Percentiles rank a stretch among this genome's conserved stretches.
These are phyloP conservation scores for Psilocybe tampanensis DNA, from an alignment of 768 basidiomycete species.

Conservation along the genomic window DNA sequence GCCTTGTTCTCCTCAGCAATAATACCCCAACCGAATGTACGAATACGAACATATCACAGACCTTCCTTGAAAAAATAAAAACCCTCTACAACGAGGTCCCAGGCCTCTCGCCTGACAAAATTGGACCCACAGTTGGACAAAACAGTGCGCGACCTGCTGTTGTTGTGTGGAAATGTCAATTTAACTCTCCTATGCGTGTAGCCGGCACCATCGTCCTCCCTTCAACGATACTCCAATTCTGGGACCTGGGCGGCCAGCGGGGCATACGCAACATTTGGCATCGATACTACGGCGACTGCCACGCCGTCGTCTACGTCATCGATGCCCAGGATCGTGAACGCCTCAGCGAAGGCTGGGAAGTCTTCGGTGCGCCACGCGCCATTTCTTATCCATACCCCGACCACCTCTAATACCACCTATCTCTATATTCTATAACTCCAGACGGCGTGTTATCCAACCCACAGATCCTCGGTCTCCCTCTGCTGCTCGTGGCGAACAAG, in stretches of 20 bases:
- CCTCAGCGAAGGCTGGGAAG: constrained; percentile 94
- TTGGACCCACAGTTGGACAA: constrained; percentile 95
- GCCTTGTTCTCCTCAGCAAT: too few relatives aligned
- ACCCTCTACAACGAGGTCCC: constrained; percentile 87
- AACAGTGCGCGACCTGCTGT: constrained; percentile 66
- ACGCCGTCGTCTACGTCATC: constrained; percentile 94
- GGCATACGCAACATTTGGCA: constrained; percentile 96
- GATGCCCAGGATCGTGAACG: constrained; percentile 91
- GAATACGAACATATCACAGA: constrained; percentile 43
- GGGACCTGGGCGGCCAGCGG: constrained; percentile 94
- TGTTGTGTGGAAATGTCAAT: background rate
- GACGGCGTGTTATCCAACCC: constrained; percentile 88
- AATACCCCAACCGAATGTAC: background rate
- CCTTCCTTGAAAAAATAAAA: constrained; percentile 91
- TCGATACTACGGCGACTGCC: constrained; percentile 94
- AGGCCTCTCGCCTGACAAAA: constrained; percentile 89
- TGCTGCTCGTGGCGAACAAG: constrained; percentile 94
- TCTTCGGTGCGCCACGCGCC: constrained; percentile 72
- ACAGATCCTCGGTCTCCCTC: constrained; percentile 86
- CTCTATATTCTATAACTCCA: too few relatives aligned
- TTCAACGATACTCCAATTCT: constrained; percentile 93
- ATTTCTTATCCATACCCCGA: background rate
- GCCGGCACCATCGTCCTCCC: constrained; percentile 94
- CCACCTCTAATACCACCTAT: constrained; percentile 6
- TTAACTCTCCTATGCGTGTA: constrained; percentile 28